Conservation (phyloP, 345 rosid species). For the Crucihimalaya himalaica region DNA sequence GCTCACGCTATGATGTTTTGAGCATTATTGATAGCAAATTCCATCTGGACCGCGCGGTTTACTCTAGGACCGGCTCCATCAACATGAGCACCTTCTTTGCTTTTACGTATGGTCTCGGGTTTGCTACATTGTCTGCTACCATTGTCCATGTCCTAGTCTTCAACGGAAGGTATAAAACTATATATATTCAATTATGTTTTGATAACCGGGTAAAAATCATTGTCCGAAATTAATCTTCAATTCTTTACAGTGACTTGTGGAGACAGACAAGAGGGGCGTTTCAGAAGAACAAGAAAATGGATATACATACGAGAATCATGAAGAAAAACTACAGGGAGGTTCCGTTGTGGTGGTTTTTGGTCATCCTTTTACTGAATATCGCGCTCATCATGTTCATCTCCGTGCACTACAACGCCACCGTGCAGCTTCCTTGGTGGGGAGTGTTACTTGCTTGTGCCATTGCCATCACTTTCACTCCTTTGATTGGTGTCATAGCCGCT, state of each 20-base stretch:
- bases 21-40: slow-evolving; percentile 57
- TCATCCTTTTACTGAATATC: slow-evolving; percentile 54
- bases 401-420: slow-evolving; percentile 56
- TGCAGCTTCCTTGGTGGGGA: slow-evolving; percentile 96
- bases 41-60: slow-evolving; percentile 59
- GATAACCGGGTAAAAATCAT: background rate
- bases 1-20: slow-evolving; percentile 56
- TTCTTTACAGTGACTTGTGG: slow-evolving; percentile 61
- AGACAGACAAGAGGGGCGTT: slow-evolving; percentile 57
- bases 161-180: slow-evolving; percentile 52
- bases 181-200: background rate
- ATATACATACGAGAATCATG: slow-evolving; percentile 84
- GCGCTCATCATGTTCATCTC: slow-evolving; percentile 57
- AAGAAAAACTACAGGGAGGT: slow-evolving; percentile 61
- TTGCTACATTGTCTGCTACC: slow-evolving; percentile 78
- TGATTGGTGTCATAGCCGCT: slow-evolving; percentile 71
- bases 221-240: background rate
- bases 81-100: slow-evolving; percentile 78
- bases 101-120: slow-evolving; percentile 83
- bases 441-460: slow-evolving; percentile 76
- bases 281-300: slow-evolving; percentile 51
- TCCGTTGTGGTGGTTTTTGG: slow-evolving; percentile 77
- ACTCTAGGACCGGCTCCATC: slow-evolving; percentile 51
- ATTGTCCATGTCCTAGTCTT: slow-evolving; percentile 72
- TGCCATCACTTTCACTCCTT: slow-evolving; percentile 77